Base-by-base conservation (phyloP, 2,329 filamentous ascomycete genomes). In the Aureobasidium sp. region DNA sequence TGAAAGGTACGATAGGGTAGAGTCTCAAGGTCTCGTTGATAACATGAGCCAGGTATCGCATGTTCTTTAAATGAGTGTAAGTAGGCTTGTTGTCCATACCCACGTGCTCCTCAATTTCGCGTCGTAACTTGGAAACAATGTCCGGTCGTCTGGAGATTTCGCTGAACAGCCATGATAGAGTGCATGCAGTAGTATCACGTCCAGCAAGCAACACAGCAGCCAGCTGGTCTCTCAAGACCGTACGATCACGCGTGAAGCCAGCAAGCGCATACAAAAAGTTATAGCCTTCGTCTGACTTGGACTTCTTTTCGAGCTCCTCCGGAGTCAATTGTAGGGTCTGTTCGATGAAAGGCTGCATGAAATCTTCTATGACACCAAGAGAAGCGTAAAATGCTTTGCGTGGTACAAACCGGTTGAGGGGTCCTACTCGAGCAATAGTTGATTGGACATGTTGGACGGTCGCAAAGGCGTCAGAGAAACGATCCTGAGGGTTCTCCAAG, bases 211-310 rank as follows among this genome's bases (percentile, higher is more conserved):
- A 82, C 12, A 96, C 83, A 48, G 88, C 86, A 17, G 94, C 82
- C 52, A 96, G 79, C 74, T 97, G 91, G 74, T 96, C 91, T 37
- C 91, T 89, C 15, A 97, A 81, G 4, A 91, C 82, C 60, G 80
- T 82, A 27, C 77, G 72, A 64, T 81, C 77, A 37, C 89, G 85
- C 0, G 91, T 96, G 76, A 90, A 92, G 42, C 82, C 81, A 48
- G 91, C 90, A 2, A 97, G 82, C 33, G 90, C 89, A 74, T 96
- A 89, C 22, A 96, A 82, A 76, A 97, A 96, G 1, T 89, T 95
- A 74, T 94, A 92, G 50, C 81, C 82, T 65, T 82, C 77, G 70
- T 89, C 88, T 9, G 84, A 84, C 70, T 89, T 91, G 61, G 82
- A 83, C 75, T 88, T 90, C 64, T 85, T 81, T 53, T 86, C 84